Base-by-base conservation (phyloP, 192 early-diverging fungal genomes). In the Powellomyces hirtus region DNA sequence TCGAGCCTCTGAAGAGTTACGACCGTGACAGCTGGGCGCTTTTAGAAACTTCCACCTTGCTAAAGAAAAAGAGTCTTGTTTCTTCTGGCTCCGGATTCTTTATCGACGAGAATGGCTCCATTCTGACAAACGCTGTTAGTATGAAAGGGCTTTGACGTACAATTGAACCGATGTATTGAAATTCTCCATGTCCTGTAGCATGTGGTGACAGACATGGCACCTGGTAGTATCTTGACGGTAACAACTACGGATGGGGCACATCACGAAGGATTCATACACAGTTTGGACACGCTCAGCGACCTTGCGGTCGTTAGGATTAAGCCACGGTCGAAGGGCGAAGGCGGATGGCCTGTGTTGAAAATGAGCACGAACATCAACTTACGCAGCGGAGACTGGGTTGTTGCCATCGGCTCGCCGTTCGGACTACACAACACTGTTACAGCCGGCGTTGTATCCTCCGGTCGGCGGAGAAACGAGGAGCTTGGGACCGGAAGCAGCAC, bases 381-480 rank as follows among this genome's bases (percentile, higher is more conserved):
- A 29, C 46, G 67, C 52, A 53, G 44, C 4, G 79, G 82, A 6
- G 79, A 84, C 40, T 81, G 75, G 75, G 75, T 77, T 1, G 53
- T 81, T 13, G 68, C 79, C 4, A 78, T 84, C 31, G 82, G 82
- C n/a, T 82, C 73, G 13, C 82, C 82, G 6, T 76, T 84, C 56
- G 82, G 82, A 22, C 66, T 84, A 16, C 68, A 72, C 20, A 79
- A 81, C 56, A 84, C 82, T 4, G 77, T 84, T 22, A 84, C 82
- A 2, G 75, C 73, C 10, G 82, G 82, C 10, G 66, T 84, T 13
- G 57, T 84, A 1, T 81, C 79, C 7, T 84, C 82, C 3, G 29
- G 59, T 1, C 36, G 68, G 26, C 60, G 81, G 14, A 57, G 69
- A 53, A 63, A 35, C 45, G 60, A 29, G 20, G 81, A 83, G 51